A percentile compares a stretch with the other conserved stretches of the same genome.
These are phyloP conservation scores for Cyberlindnera petersonii DNA, from an alignment of 805 yeast species.

Conservation along the genomic window DNA sequence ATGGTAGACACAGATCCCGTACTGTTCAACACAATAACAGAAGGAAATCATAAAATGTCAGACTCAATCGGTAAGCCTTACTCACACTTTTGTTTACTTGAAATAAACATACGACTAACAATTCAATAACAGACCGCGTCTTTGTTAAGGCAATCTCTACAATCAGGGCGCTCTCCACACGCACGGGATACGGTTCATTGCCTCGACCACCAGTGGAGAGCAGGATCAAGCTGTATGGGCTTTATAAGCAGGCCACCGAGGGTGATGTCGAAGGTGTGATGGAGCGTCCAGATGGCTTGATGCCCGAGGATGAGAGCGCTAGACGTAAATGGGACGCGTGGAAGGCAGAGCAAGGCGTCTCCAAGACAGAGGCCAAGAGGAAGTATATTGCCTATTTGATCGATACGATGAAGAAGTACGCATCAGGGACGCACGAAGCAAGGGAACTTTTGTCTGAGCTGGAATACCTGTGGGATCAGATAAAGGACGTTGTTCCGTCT, in stretches of 20 bases:
- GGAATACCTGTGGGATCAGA: conserved; percentile 72
- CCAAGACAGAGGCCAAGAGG: conserved; percentile 69
- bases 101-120: no score
- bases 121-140: conserved; percentile 63
- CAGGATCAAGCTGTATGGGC: conserved; percentile 68
- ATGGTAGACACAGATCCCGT: no score
- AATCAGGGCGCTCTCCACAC: conserved; percentile 64
- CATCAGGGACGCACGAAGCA: conserved; percentile 63
- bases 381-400: conserved; percentile 63
- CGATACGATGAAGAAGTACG: conserved; percentile 68
- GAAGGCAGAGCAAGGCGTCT: conserved; percentile 67
- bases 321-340: conserved; percentile 76
- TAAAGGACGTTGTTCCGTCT: conserved; percentile 40
- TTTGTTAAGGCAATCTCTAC: conserved; percentile 81
- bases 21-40: not conserved
- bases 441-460: conserved; percentile 62
- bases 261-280: conserved; percentile 73
- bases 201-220: conserved; percentile 76
- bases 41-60: conserved; percentile 35
- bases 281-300: conserved; percentile 58
- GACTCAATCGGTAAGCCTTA: conserved; percentile 45
- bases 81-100: no score
- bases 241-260: conserved; percentile 83
- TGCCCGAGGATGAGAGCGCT: conserved; percentile 62
- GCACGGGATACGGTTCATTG: conserved; percentile 55